Evolutionary conservation across 768 basidiomycete species (phyloP).

Genomic region (Lepiota venenata): DNA sequence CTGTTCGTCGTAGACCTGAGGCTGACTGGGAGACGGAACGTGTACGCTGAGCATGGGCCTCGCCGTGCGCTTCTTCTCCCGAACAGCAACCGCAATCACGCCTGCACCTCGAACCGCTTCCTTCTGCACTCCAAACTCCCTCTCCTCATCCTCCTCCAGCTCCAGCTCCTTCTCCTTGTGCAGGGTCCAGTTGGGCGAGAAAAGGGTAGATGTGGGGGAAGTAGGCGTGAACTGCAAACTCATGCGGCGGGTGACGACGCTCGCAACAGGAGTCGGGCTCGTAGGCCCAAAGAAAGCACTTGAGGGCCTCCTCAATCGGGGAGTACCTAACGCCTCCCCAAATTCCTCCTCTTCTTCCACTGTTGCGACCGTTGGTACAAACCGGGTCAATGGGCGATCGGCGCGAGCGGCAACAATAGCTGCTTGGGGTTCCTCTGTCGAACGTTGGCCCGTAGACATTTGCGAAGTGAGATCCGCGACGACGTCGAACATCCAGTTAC

Average conservation of each 20-base stretch:
- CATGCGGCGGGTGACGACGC: conserved; percentile 26
- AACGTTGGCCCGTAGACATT: conserved; percentile 8
- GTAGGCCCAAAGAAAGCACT: conserved; percentile 26
- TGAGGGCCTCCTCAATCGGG: conserved; percentile 15
- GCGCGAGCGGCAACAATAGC: conserved; percentile 22
- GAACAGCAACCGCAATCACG: conserved; percentile 29
- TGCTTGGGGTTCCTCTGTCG: conserved; percentile 13
- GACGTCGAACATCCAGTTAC: conserved; percentile 86
- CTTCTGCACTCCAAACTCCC: conserved; percentile 43
- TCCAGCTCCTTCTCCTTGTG: conserved; percentile 21
- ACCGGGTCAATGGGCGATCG: conserved; percentile 27
- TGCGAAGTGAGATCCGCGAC: conserved; percentile 57
- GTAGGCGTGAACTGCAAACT: conserved; percentile 70
- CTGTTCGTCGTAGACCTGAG: not conserved
- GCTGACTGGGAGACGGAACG: not conserved
- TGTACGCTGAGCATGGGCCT: conserved; percentile 17
- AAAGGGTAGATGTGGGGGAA: conserved; percentile 35
- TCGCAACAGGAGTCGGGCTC: conserved; percentile 21
- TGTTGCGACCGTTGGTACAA: conserved; percentile 22
- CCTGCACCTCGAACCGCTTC: conserved; percentile 31
- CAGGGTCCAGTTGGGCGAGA: conserved; percentile 19
- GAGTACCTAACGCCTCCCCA: conserved; percentile 2
- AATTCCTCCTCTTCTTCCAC: conserved; percentile 22
- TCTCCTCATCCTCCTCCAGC: conserved; percentile 16
- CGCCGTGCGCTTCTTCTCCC: conserved; percentile 19